A percentile compares a stretch with the other conserved stretches of the same genome.
phyloP scores from a whole-genome alignment of 1,139 yeast species.

The Candida albicans region DNA sequence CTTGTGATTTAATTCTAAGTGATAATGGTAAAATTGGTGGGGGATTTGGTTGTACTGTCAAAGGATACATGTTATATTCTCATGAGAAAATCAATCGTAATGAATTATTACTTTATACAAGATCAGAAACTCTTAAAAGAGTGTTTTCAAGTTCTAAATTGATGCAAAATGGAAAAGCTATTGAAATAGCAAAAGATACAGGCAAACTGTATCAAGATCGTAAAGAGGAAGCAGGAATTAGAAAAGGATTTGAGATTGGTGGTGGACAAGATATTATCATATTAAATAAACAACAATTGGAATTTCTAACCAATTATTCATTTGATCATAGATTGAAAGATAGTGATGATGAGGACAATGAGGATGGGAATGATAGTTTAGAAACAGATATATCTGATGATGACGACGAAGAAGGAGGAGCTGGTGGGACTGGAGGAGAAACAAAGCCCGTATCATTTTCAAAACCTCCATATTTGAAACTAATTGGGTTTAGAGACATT shows the following conservation, averaged over 20 bases:
- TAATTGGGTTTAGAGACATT: slow-evolving; percentile 65
- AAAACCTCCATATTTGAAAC: slow-evolving; percentile 43
- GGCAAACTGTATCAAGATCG: slow-evolving; percentile 24
- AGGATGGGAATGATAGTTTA: slow-evolving; percentile 4
- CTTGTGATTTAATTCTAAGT: slow-evolving; percentile 51
- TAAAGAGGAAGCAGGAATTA: slow-evolving; percentile 43
- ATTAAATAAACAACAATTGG: slow-evolving; percentile 27
- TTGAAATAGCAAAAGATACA: slow-evolving; percentile 17
- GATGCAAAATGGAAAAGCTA: slow-evolving; percentile 19
- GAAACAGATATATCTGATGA: slow-evolving; percentile 18
- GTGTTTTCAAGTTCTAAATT: slow-evolving; percentile 50
- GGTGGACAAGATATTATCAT: slow-evolving; percentile 28
- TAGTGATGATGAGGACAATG: slow-evolving; percentile 27
- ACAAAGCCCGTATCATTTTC: slow-evolving; percentile 22
- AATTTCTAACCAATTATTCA: slow-evolving; percentile 31
- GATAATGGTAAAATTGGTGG: slow-evolving; percentile 45
- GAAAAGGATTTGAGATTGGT: slow-evolving; percentile 30
- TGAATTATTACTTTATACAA: slow-evolving; percentile 44
- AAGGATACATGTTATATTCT: slow-evolving; percentile 66
- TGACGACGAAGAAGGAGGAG: slow-evolving; percentile 15
- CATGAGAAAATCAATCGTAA: slow-evolving; percentile 49
- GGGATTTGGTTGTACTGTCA: slow-evolving; percentile 59
- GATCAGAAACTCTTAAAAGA: slow-evolving; percentile 38
- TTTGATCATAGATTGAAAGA: slow-evolving; percentile 35
- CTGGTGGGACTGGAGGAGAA: slow-evolving; percentile 17